phyloP scores from a whole-genome alignment of 2,329 filamentous ascomycete species.

The Lachnellula occidentalis region DNA sequence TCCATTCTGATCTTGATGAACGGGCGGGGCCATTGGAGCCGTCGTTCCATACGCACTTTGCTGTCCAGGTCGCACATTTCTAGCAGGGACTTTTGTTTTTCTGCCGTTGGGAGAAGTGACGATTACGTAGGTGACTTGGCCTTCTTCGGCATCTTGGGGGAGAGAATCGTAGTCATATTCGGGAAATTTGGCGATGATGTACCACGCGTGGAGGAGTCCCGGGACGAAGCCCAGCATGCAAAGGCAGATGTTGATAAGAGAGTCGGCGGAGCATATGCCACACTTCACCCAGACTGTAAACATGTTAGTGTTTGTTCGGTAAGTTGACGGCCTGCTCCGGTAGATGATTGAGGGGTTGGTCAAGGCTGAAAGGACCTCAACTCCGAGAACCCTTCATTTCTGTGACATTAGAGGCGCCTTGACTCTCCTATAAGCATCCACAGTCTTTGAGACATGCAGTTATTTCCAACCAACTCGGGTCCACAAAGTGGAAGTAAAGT shows the following conservation, averaged over 20 bases:
- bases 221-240: constrained; percentile 75
- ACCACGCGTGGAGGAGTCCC: constrained; percentile 92
- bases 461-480: not conserved
- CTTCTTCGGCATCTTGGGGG: constrained; percentile 48
- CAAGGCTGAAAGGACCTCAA: not conserved
- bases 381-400: no score
- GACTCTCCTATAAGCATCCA: not conserved
- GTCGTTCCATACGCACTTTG: constrained; percentile 28
- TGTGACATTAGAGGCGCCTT: not conserved
- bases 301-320: constrained; percentile 21
- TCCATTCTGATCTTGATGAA: constrained; percentile 30
- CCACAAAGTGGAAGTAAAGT: not conserved
- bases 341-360: not conserved
- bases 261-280: constrained; percentile 88
- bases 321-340: not conserved
- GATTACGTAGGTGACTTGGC: constrained; percentile 72
- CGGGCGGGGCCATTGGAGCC: constrained; percentile 29
- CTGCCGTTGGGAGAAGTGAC: constrained; percentile 47
- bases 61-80: constrained; percentile 20
- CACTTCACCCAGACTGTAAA: constrained; percentile 86
- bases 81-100: constrained; percentile 24
- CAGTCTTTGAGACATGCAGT: not conserved
- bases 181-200: constrained; percentile 89
- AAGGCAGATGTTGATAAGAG: constrained; percentile 90
- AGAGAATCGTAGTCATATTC: constrained; percentile 67